Percentiles rank a stretch among this genome's conserved stretches.
These are phyloP conservation scores for Cornus florida DNA, from an alignment of 148 eudicot species.

Conservation along the genomic window DNA sequence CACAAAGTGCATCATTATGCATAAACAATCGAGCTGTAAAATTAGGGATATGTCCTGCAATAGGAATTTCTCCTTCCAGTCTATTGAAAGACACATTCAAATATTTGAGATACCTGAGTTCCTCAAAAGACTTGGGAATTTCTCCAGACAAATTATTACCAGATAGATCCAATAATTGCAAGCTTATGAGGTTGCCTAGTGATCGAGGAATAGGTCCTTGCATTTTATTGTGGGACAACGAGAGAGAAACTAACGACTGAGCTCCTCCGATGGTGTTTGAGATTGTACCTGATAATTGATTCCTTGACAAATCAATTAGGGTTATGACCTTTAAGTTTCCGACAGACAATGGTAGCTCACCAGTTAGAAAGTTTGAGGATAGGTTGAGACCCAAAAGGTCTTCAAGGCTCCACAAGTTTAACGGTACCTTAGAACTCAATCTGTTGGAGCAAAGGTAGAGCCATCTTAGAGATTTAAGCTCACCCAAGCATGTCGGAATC, in stretches of 20 bases:
- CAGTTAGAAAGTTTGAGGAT: conserved; percentile 23
- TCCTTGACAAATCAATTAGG: conserved; percentile 24
- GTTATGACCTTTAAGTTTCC: conserved; percentile 8
- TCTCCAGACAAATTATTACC: conserved; percentile 19
- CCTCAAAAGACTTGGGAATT: conserved; percentile 26
- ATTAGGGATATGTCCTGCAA: conserved; percentile 17
- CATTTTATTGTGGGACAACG: conserved; percentile 23
- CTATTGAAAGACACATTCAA: conserved; percentile 24
- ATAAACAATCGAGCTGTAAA: conserved; percentile 21
- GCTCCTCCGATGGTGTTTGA: conserved; percentile 21
- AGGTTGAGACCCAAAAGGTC: conserved; percentile 22
- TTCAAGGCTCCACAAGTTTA: conserved; percentile 11
- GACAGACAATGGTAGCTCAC: conserved; percentile 11
- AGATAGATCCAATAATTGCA: conserved; percentile 25
- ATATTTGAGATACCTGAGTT: not conserved
- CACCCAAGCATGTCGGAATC: conserved; percentile 28
- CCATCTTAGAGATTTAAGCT: conserved; percentile 17
- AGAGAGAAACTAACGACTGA: conserved; percentile 18
- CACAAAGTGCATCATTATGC: conserved; percentile 21
- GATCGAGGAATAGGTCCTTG: conserved; percentile 29
- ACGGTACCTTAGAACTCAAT: conserved; percentile 14
- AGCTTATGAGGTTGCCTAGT: conserved; percentile 10
- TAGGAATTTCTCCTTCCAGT: conserved; percentile 24
- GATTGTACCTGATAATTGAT: conserved; percentile 21
- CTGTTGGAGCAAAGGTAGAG: conserved; percentile 22